These are phyloP conservation scores for Aspergillus costaricaensis DNA, from an alignment of 2,329 filamentous ascomycete species.

Conservation along the genomic window DNA sequence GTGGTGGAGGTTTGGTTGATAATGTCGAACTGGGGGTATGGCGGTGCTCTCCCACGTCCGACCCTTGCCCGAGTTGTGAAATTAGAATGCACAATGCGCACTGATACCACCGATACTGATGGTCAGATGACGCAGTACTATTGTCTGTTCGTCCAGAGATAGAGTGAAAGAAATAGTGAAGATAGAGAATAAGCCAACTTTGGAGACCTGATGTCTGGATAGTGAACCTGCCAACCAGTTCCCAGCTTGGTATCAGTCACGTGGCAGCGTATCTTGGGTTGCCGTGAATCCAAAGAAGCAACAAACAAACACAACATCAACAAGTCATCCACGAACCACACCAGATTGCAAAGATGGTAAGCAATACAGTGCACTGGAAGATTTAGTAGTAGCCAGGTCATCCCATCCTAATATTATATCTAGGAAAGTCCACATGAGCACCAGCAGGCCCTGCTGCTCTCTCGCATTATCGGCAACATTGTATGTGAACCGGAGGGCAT, in stretches of 20 bases:
- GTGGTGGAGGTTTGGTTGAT: background rate
- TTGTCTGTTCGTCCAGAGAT: background rate
- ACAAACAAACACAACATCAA: conserved; percentile 21
- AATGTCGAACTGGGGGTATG: background rate
- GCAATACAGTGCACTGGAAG: background rate
- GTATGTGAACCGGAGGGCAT: conserved; percentile 57
- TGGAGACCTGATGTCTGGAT: too few species aligned
- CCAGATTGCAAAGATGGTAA: conserved; percentile 19
- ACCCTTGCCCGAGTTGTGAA: background rate
- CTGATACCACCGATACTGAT: background rate
- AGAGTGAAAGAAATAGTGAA: too few species aligned
- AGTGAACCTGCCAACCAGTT: background rate
- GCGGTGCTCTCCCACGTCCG: background rate
- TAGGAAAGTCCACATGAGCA: conserved; percentile 96
- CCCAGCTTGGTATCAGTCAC: conserved; percentile 6
- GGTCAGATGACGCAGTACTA: background rate
- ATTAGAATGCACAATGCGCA: background rate
- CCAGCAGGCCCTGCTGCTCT: conserved; percentile 89
- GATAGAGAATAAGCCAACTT: too few species aligned
- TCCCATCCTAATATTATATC: background rate
- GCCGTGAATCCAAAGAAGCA: conserved; percentile 2
- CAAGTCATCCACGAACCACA: background rate
- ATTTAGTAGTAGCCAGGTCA: too few species aligned
- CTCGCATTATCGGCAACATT: conserved; percentile 95
- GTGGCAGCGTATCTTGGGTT: conserved; percentile 10